Evolutionary conservation across 2,329 filamentous ascomycete genomes (phyloP), one percentile per base, ranked within the genome.

Genomic region (Graphilbum sp.): DNA sequence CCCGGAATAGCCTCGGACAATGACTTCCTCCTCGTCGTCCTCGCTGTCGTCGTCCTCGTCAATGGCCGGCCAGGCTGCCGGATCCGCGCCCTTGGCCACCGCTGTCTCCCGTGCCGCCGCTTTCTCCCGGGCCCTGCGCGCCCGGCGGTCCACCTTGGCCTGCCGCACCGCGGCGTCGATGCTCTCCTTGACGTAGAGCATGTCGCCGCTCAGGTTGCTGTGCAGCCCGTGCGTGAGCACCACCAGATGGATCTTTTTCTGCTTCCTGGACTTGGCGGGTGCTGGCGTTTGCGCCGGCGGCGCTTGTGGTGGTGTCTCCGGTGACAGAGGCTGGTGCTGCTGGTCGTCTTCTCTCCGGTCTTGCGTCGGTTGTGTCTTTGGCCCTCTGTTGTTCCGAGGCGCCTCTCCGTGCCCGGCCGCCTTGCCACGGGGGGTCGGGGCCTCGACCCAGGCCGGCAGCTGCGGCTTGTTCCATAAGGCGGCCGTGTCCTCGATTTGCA

Each of bases 121-220:
- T 16, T 43, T 37, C 38, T 69, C 61, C 47, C 58, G 64, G 40
- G 62, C 64, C 47, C 66, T 72, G 41, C 80, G 67, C 36, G 62
- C 66, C 53, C 68, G 77, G 29, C 76, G 73, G 54, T 83, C 78
- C 36, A 74, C 61, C 48, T 78, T 77, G 21, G 83, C 79, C 52
- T 88, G 75, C 49, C 66, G 78, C 4, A 79, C 79, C 3, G 83
- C 77, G 21, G 76, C 75, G 59, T 98, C 90, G 44, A 98, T 96
- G 56, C 85, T 93, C 58, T 98, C 90, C 53, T 98, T 98, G 55
- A 98, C 61, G 53, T 83, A 98, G 17, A 98, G 65, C 90, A 98
- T 94, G 54, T 98, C 90, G 18, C 86, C 82, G 5, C 90, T 85
- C 12, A 95, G 67, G 54, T 98, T 98, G 58, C 88, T 94, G 56